Percentiles rank a stretch among this genome's conserved stretches.
These are phyloP conservation scores for Diaporthe capsici DNA, from an alignment of 2,329 filamentous ascomycete species.

Conservation along the genomic window DNA sequence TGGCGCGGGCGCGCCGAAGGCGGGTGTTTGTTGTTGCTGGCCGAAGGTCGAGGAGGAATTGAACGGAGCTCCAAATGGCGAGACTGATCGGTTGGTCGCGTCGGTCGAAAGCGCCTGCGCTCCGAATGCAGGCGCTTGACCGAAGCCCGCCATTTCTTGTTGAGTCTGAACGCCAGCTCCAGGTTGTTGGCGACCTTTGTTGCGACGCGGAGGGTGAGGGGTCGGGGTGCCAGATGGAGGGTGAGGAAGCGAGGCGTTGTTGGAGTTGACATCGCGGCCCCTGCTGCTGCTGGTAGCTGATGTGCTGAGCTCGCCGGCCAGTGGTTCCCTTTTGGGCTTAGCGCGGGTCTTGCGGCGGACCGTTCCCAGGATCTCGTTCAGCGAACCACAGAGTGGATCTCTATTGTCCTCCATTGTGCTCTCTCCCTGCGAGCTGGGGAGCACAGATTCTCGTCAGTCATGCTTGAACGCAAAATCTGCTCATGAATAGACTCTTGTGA, in stretches of 20 bases:
- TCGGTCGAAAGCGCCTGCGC: conserved; percentile 42
- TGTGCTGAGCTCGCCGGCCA: conserved; percentile 32
- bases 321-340: conserved; percentile 29
- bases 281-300: conserved; percentile 27
- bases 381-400: background rate
- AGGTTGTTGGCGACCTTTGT: conserved; percentile 25
- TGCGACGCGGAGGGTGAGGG: conserved; percentile 28
- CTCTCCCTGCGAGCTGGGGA: background rate
- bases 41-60: conserved; percentile 36
- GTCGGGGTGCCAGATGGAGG: conserved; percentile 14
- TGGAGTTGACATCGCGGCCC: conserved; percentile 37
- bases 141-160: conserved; percentile 42
- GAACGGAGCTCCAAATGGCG: conserved; percentile 41
- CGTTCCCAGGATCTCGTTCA: conserved; percentile 22
- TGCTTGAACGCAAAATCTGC: background rate
- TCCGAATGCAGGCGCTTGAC: conserved; percentile 42
- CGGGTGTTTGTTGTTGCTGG: conserved; percentile 30
- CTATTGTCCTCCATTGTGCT: background rate
- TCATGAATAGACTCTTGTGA: background rate
- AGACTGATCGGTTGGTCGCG: conserved; percentile 37
- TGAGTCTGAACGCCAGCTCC: conserved; percentile 31
- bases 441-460: background rate
- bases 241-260: conserved; percentile 10
- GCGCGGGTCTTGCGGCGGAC: background rate
- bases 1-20: conserved; percentile 36